Base-by-base conservation (phyloP, 1,284 basidiomycete genomes). In the Butyriboletus appendiculatus region DNA sequence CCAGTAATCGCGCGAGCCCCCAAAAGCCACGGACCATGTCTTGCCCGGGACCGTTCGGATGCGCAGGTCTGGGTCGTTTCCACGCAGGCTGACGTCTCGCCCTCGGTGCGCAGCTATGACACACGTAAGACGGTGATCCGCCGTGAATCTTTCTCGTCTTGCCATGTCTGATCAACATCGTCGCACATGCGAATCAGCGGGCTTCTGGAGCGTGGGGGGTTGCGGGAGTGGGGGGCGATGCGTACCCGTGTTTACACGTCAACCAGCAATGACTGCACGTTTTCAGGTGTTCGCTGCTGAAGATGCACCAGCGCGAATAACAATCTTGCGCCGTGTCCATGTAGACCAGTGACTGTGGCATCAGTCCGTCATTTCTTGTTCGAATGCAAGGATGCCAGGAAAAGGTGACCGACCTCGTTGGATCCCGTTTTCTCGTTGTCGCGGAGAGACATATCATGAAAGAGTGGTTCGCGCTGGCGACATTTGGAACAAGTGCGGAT, bases 311-410 rank as follows among this genome's bases (percentile, higher is more conserved):
- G 20, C 67, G 68, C 14, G 67, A 71, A 43, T 63, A 68, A 26
- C 68, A 68, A 6, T 68, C 66, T 46, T 68, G 66, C 0, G 67
- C 64, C 1, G 62, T 55, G 45, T 69, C 68, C 65, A 69, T 66
- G 52, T 69, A 66, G 34, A 37, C 34, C 2, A 58, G 34, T 18
- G 47, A 47, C 66, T 69, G 52, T 3, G 18, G 9, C 0, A 33
- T 11, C 10, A 7, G 2, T 5, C 28, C 20, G 50, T 60, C 37
- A 33, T n/a, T 14, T 9, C 8, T n/a, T 14, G 35, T 34, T 32
- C 11, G 14, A 5, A 12, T 8, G 14, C 4, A 14, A 9, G 20
- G 15, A 30, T 9, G 30, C n/a, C n/a, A n/a, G n/a, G 12, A 34
- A 2, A 18, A 16, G 7, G 1, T 4, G 1, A 58, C 65, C 2